Percentiles rank a stretch among this genome's conserved stretches.
These are phyloP conservation scores for Zizania latifolia DNA, from an alignment of 176 grass and related monocot species.

Conservation along the genomic window DNA sequence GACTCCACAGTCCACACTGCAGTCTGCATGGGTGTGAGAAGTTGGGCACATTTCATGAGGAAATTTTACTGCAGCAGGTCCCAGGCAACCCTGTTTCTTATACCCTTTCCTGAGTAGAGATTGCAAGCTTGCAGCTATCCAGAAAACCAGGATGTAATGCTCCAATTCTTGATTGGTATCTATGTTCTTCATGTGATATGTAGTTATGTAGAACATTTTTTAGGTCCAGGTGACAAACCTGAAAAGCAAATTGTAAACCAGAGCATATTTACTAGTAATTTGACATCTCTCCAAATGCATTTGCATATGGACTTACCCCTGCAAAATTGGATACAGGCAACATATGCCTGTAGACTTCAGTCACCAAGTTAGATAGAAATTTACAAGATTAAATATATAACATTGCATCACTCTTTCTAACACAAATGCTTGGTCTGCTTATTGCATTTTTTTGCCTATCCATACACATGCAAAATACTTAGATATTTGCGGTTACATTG, in stretches of 20 bases:
- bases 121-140: neutral
- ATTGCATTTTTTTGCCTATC: neutral
- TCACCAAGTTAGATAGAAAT: neutral
- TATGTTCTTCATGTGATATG: neutral
- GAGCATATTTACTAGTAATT: neutral
- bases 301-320: neutral
- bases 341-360: too few relatives aligned
- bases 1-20: constrained; percentile 5
- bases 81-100: neutral
- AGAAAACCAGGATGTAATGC: constrained; percentile 7
- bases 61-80: constrained; percentile 22
- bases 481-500: neutral
- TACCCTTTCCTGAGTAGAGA: constrained; percentile 10
- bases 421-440: neutral
- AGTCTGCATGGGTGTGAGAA: constrained; percentile 22
- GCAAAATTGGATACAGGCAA: neutral
- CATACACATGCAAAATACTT: neutral
- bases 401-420: neutral
- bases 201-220: neutral
- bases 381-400: neutral
- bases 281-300: neutral
- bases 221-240: neutral
- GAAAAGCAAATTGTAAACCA: neutral
- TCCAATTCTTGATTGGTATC: neutral
- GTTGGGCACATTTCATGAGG: constrained; percentile 30